phyloP scores from a whole-genome alignment of 768 basidiomycete genomes.

The Agaricus subrufescens region DNA sequence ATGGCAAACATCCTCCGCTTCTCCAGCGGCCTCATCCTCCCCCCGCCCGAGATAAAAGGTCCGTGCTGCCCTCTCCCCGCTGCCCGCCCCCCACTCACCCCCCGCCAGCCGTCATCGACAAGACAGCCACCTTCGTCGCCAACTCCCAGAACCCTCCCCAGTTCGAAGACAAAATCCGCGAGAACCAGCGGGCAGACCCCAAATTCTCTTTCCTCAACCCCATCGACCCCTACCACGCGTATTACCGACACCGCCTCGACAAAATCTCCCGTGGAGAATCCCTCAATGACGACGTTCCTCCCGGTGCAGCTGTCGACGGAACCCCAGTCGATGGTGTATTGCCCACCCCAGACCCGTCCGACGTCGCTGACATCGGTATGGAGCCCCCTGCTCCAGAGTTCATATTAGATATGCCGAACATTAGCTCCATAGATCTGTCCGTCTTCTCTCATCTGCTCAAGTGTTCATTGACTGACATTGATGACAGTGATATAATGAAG shows the following conservation, averaged over 20 bases:
- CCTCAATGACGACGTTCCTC: conserved; percentile 47
- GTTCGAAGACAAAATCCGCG: conserved; percentile 96
- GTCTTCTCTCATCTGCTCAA: conserved; percentile 26
- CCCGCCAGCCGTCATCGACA: conserved; percentile 82
- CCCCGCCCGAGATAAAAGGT: conserved; percentile 95
- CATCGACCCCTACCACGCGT: conserved; percentile 96
- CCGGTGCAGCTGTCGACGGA: conserved; percentile 6
- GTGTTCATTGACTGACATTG: conserved; percentile 1
- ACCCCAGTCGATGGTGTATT: conserved; percentile 24
- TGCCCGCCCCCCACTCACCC: not conserved
- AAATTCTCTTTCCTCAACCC: conserved; percentile 99
- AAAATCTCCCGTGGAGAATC: conserved; percentile 73
- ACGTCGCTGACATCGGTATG: conserved; percentile 58
- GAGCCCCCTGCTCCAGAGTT: conserved; percentile 83
- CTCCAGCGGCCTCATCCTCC: conserved; percentile 85
- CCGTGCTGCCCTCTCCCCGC: conserved; percentile 18
- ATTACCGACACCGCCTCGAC: conserved; percentile 91
- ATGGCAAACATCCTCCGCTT: conserved; percentile 43
- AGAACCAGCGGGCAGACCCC: conserved; percentile 92
- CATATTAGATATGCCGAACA: conserved; percentile 79
- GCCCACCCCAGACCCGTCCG: conserved; percentile 33
- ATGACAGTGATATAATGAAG: conserved; percentile 85
- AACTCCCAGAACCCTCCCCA: conserved; percentile 90
- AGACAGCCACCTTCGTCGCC: conserved; percentile 88
- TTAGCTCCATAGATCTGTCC: conserved; percentile 87